Percentiles rank a stretch among this genome's conserved stretches.
Conservation (phyloP, 768 basidiomycete species). For the Psilocybe cyanescens region DNA sequence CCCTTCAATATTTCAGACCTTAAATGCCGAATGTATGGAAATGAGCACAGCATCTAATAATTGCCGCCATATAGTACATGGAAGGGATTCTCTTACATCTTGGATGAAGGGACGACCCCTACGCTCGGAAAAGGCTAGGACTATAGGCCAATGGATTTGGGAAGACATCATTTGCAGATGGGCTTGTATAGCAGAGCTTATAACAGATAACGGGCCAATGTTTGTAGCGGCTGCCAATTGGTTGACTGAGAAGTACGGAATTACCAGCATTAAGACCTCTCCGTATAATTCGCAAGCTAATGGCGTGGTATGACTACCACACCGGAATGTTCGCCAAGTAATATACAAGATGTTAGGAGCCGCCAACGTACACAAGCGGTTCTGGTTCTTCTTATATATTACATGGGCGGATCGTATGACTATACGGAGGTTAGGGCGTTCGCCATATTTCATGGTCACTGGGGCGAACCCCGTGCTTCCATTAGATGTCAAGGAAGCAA, state of each 20-base stretch:
- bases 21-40: not conserved
- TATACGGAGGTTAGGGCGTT: conserved; percentile 24
- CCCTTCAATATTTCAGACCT: not conserved
- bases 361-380: conserved; percentile 11
- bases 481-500: conserved; percentile 28
- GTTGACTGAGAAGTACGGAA: conserved; percentile 26
- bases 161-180: conserved; percentile 38
- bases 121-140: conserved; percentile 20
- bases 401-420: conserved; percentile 37
- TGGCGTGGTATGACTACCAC: conserved; percentile 22
- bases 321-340: conserved; percentile 22
- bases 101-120: conserved; percentile 27
- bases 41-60: not conserved
- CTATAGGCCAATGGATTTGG: conserved; percentile 27
- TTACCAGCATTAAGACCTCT: conserved; percentile 14
- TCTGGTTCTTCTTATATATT: conserved; percentile 21
- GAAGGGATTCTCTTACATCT: conserved; percentile 16
- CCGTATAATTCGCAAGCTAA: conserved; percentile 27
- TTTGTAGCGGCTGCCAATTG: conserved; percentile 21
- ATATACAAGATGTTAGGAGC: conserved; percentile 14
- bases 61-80: conserved; percentile 14
- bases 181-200: conserved; percentile 35
- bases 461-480: conserved; percentile 31
- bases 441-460: conserved; percentile 31
- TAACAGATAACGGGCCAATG: conserved; percentile 36